These are phyloP conservation scores for Neurospora sp. DNA, from an alignment of 495 filamentous ascomycete species.

Conservation along the genomic window DNA sequence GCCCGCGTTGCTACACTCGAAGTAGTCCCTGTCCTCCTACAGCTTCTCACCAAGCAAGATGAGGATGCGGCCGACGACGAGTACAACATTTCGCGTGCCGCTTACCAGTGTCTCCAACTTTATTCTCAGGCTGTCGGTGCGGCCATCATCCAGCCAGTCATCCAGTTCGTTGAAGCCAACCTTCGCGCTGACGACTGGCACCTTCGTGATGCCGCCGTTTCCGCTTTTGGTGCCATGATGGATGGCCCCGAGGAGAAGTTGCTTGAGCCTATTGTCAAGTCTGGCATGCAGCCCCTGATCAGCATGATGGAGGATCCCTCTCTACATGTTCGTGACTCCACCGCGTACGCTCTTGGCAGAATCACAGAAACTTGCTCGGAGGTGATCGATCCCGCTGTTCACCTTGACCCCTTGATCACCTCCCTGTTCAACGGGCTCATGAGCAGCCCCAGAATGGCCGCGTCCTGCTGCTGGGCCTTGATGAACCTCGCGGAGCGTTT, in stretches of 20 bases:
- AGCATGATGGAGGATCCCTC: constrained; percentile 91
- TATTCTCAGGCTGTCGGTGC: constrained; percentile 84
- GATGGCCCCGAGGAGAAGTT: constrained; percentile 87
- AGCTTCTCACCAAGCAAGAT: constrained; percentile 88
- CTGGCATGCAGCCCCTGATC: constrained; percentile 81
- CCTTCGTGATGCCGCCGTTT: constrained; percentile 84
- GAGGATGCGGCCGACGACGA: constrained; percentile 95
- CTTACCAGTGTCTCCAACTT: constrained; percentile 92
- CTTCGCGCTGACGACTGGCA: constrained; percentile 88
- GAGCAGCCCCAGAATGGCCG: constrained; percentile 91
- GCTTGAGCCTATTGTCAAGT: constrained; percentile 85
- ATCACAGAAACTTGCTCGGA: constrained; percentile 87
- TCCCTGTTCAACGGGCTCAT: constrained; percentile 85
- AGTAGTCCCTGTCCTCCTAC: constrained; percentile 83
- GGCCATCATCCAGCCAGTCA: constrained; percentile 70
- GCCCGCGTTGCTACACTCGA: constrained; percentile 78
- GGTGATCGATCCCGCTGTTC: constrained; percentile 71
- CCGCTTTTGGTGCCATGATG: constrained; percentile 98
- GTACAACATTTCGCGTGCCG: constrained; percentile 90
- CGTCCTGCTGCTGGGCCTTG: constrained; percentile 96
- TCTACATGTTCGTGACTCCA: constrained; percentile 90
- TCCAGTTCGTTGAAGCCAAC: constrained; percentile 84
- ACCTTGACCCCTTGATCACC: constrained; percentile 72
- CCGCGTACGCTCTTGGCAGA: constrained; percentile 88
- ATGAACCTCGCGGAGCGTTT: constrained; percentile 98